Evolutionary conservation across 805 yeast genomes (phyloP), one percentile per base, ranked within the genome.

Genomic region (Blastobotrys attinorum): DNA sequence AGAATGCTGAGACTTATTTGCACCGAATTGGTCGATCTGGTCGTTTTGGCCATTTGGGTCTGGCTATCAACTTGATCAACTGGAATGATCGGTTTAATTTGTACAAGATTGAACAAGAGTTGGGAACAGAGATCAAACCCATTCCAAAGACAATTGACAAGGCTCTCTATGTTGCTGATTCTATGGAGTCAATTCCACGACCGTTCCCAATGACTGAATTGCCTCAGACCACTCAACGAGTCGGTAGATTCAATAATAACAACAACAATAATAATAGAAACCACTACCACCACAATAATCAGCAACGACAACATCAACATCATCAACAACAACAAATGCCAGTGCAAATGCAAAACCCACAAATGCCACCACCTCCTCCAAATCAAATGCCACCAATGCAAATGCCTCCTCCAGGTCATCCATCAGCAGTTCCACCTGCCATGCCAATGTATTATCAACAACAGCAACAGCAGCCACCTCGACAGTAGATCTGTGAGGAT

Each of bases 1-100:
- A 90, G 65, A 87, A 83, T 43, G 97, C 97, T 5, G 98, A 92
- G 66, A 92, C 97, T 33, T 92, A 92, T 63, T 75, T 92, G 56
- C 98, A 92, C 70, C 84, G 97, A 75, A 92, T 90, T 56, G 97
- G 97, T 75, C 87, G 98, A 73, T 88, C 97, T 5, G 97, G 98
- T 55, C 85, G 98, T 73, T 92, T 86, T 60, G 98, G 98, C 53
- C 98, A 92, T 64, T 78, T 89, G 61, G 98, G 98, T 73, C 75
- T 92, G 62, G 98, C 98, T 25, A 88, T 92, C 60, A 92, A 92
- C 69, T 76, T 92, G 58, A 87, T 92, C 70, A 86, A 89, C 64
- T 90, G 97, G 96, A 81, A 88, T 59, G 98, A 92, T 64, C 79
- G 97, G 62, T 88, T 84, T 67, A 86, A 84, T 60, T 73, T 92